Conservation (phyloP, 140 eudicot genomes). For the Anethum foeniculum region DNA sequence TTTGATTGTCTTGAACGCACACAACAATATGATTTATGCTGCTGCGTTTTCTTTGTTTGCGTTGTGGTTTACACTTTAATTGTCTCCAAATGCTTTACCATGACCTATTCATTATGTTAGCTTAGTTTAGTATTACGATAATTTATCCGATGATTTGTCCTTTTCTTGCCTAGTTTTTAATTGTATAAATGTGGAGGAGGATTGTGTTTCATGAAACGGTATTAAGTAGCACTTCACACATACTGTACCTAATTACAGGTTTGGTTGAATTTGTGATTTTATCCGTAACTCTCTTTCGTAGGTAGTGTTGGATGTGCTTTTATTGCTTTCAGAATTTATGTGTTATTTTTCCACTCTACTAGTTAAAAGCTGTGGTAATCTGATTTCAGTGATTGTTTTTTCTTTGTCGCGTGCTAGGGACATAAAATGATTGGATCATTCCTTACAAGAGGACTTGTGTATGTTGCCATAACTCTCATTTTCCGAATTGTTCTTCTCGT, state of each 20-base stretch:
- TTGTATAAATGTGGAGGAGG: neutral
- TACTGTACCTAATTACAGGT: neutral
- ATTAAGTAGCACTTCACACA: neutral
- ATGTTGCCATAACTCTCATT: slow-evolving; percentile 21
- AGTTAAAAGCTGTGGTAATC: neutral
- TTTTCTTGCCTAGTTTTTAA: neutral
- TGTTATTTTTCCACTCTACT: neutral
- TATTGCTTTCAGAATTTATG: neutral
- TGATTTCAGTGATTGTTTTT: slow-evolving; percentile 12
- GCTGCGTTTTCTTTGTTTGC: neutral
- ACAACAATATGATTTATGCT: neutral
- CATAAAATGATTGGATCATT: slow-evolving; percentile 79
- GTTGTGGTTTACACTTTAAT: neutral
- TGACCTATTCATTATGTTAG: neutral
- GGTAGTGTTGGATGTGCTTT: neutral
- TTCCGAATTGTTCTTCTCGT: neutral
- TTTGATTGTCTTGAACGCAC: too few relatives aligned
- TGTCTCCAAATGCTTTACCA: neutral
- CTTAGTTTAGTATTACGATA: neutral
- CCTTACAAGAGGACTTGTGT: slow-evolving; percentile 92
- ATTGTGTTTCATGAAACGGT: neutral
- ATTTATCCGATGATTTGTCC: neutral
- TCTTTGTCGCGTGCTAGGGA: slow-evolving; percentile 27
- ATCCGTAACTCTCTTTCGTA: neutral
- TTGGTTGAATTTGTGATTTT: neutral